phyloP scores from a whole-genome alignment of 2,329 filamentous ascomycete genomes.

The Alternaria ethzedia region DNA sequence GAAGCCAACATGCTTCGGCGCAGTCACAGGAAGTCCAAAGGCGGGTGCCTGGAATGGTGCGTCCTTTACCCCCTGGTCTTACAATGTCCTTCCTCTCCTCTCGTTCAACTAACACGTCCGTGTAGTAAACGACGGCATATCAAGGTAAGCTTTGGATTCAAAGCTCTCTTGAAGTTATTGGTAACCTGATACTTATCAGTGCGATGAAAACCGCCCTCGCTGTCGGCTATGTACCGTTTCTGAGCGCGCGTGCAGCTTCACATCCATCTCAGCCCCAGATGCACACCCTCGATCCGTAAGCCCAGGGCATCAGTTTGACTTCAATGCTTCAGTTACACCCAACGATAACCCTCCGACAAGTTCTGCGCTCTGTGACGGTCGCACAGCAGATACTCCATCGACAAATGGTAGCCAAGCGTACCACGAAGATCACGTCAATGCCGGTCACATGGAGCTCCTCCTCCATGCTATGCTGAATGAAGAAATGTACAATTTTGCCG shows the following conservation, averaged over 20 bases:
- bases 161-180: neutral
- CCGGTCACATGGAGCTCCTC: conserved; percentile 47
- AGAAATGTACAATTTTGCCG: conserved; percentile 33
- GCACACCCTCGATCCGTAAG: neutral
- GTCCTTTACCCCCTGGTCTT: neutral
- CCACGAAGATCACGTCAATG: conserved; percentile 32
- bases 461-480: conserved; percentile 34
- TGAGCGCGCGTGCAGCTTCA: conserved; percentile 21
- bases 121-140: conserved; percentile 28
- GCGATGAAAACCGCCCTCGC: conserved; percentile 25
- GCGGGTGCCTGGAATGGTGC: conserved; percentile 27
- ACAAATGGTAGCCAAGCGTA: neutral
- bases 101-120: neutral
- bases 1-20: conserved; percentile 22
- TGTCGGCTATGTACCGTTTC: conserved; percentile 27
- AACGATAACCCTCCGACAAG: neutral
- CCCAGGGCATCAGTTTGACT: neutral
- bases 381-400: neutral
- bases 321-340: neutral
- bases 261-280: neutral
- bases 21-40: conserved; percentile 30
- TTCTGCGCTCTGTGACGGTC: neutral
- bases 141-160: conserved; percentile 12
- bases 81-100: neutral
- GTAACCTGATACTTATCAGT: conserved; percentile 10